phyloP scores from a whole-genome alignment of 2,329 filamentous ascomycete species.

The Beauveria medogensis region DNA sequence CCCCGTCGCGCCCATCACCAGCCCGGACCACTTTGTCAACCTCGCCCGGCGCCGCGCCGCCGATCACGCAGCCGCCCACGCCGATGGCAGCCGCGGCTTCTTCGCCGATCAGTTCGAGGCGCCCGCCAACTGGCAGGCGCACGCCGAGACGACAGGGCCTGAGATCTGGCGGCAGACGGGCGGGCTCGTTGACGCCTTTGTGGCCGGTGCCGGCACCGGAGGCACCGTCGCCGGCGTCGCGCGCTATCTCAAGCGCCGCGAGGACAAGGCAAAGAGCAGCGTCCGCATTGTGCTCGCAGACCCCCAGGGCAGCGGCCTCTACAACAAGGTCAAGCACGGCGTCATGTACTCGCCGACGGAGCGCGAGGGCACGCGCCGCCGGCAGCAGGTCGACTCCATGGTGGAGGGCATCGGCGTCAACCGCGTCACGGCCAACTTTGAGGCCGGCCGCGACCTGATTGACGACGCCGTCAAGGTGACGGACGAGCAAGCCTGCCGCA shows the following conservation, averaged over 20 bases:
- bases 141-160: conserved; percentile 75
- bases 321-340: conserved; percentile 83
- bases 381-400: conserved; percentile 89
- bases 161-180: conserved; percentile 77
- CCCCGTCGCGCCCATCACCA: conserved; percentile 85
- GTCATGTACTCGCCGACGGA: conserved; percentile 94
- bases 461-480: conserved; percentile 85
- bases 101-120: conserved; percentile 98
- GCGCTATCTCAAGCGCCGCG: conserved; percentile 64
- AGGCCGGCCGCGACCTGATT: conserved; percentile 74
- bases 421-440: conserved; percentile 87
- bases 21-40: conserved; percentile 90
- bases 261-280: conserved; percentile 38
- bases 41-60: conserved; percentile 67
- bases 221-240: conserved; percentile 88
- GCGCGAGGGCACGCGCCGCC: conserved; percentile 77
- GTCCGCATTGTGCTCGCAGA: conserved; percentile 73
- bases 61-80: conserved; percentile 56
- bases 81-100: conserved; percentile 65
- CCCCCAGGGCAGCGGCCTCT: conserved; percentile 87
- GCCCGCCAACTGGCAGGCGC: conserved; percentile 77
- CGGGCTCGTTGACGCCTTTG: conserved; percentile 73
- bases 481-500: conserved; percentile 79
- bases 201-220: conserved; percentile 88
- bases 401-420: conserved; percentile 96